These are phyloP conservation scores for Rhizoclosmatium sp. DNA, from an alignment of 192 early-diverging fungal species.

Conservation along the genomic window DNA sequence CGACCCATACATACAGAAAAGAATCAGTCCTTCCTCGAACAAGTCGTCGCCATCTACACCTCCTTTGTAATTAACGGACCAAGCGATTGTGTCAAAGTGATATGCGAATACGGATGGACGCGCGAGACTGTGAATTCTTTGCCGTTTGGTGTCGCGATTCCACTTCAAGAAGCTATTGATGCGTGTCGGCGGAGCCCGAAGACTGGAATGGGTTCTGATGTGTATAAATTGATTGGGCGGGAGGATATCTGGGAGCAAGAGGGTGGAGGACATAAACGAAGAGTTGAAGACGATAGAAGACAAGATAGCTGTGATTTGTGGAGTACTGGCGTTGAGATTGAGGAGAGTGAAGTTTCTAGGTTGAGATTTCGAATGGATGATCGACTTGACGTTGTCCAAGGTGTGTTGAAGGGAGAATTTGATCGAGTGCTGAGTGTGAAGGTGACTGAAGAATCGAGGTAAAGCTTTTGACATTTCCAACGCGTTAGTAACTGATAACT, in stretches of 20 bases:
- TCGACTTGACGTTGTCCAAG: constrained; percentile 60
- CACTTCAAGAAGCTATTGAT: constrained; percentile 60
- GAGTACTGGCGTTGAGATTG: constrained; percentile 39
- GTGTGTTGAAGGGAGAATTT: constrained; percentile 50
- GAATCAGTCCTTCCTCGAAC: background rate
- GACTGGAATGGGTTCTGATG: constrained; percentile 45
- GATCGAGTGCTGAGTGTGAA: constrained; percentile 10
- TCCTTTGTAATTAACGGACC: background rate
- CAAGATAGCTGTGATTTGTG: background rate
- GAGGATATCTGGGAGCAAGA: background rate
- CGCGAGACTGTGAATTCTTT: constrained; percentile 54
- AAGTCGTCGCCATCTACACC: background rate
- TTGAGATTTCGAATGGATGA: constrained; percentile 64
- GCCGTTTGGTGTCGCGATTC: constrained; percentile 62
- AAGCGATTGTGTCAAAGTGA: constrained; percentile 27
- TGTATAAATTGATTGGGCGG: constrained; percentile 62
- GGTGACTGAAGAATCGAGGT: constrained; percentile 29
- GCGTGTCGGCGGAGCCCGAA: constrained; percentile 58
- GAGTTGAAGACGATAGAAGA: background rate
- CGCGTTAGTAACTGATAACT: background rate
- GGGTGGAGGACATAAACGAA: background rate
- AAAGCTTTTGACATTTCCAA: constrained; percentile 34
- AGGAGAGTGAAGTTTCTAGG: constrained; percentile 57
- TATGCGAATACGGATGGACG: constrained; percentile 45
- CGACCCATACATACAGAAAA: too few relatives aligned